These are phyloP conservation scores for Metschnikowia sp. DNA, from an alignment of 805 yeast species.

Conservation along the genomic window DNA sequence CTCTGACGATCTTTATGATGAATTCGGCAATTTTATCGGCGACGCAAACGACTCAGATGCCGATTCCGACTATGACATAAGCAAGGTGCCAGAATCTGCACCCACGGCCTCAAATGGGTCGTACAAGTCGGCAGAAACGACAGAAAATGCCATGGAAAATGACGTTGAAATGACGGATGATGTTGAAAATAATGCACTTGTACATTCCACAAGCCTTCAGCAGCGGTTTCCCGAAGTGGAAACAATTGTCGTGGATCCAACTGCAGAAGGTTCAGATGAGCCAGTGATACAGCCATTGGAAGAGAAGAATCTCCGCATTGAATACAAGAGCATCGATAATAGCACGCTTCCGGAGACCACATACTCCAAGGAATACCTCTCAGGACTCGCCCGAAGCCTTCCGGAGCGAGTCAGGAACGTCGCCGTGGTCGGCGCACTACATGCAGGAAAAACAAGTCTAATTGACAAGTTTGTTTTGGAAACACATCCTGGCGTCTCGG, in stretches of 20 bases:
- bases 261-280: conserved; percentile 29
- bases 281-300: conserved; percentile 62
- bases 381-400: conserved; percentile 38
- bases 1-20: conserved; percentile 70
- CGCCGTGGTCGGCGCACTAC: conserved; percentile 74
- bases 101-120: not conserved
- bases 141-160: not conserved
- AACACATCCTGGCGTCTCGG: conserved; percentile 47
- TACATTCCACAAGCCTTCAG: not conserved
- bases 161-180: not conserved
- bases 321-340: conserved; percentile 15
- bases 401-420: conserved; percentile 73
- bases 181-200: not conserved
- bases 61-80: conserved; percentile 3
- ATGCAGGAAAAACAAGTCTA: conserved; percentile 83
- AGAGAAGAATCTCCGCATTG: conserved; percentile 44
- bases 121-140: not conserved
- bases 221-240: conserved; percentile 9
- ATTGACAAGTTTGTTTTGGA: conserved; percentile 64
- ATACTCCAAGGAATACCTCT: conserved; percentile 63
- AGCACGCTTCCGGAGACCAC: conserved; percentile 52
- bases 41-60: conserved; percentile 48
- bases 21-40: conserved; percentile 69
- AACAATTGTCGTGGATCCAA: conserved; percentile 16
- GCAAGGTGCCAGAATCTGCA: not conserved